Base-by-base conservation (phyloP, 176 grass and related monocot genomes). In the Bonia amplexicaulis region DNA sequence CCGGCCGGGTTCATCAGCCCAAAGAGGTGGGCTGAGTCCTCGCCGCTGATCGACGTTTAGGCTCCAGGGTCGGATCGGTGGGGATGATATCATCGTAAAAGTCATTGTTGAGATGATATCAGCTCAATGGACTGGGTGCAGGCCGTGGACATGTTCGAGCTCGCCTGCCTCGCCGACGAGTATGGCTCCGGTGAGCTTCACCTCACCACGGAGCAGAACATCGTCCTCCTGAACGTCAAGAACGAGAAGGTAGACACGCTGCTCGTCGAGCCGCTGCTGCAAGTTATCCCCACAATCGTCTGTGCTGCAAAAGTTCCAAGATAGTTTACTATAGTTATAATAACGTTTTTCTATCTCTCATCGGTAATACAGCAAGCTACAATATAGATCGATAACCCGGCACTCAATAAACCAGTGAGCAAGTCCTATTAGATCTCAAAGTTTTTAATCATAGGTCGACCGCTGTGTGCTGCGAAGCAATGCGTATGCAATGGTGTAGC, bases 191-290 rank as follows among this genome's bases (percentile, higher is more conserved):
- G 91, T 40, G 91, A 95, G 85, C 96, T 95, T 55, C 89, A 91
- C 14, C 82, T 98, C 19, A 93, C 93, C 26, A 91, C 93, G 80
- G 93, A 98, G 86, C 93, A 98, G 88, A 98, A 98, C 85, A 76
- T 95, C 41, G 85, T 98, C 22, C 85, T 98, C 87, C 96, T 93
- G 16, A 93, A 98, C 77, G 87, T 98, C 1, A 27, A 26, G 17
- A 77, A 95, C 89, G 75, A 85, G 9, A 33, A 44, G 57, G 11
- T 95, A 2, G 89, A 88, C 0, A 67, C 66, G 2, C 89, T 98
- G 49, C 87, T 98, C 5, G 78, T 82, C 1, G 93, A 98, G 80
- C 89, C 89, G 13, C 93, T 95, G 6, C 83, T 98, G 2, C 67
- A 70, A 81, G 69, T 82, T 98, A 69, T 93, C 91, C 29, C 91